Conservation (phyloP, 2,329 filamentous ascomycete genomes). For the Ascochyta clinopodiicola region DNA sequence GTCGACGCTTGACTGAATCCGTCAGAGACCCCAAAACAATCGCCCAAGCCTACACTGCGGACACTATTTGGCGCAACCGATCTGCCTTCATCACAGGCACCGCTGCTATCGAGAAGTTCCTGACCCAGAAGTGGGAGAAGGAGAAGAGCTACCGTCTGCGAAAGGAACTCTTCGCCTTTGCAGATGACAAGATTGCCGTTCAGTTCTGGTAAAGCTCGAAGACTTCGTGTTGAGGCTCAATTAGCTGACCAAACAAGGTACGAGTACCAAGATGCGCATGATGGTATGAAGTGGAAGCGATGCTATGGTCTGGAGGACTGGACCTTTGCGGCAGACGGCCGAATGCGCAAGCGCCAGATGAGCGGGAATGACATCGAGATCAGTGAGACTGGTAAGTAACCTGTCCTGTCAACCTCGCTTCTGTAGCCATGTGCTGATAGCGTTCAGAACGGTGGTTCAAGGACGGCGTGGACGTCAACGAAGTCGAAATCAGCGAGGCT, state of each 20-base stretch:
- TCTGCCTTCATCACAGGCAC: constrained; percentile 72
- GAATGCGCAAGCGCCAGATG: constrained; percentile 79
- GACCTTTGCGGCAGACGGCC: constrained; percentile 73
- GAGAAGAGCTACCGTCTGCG: constrained; percentile 76
- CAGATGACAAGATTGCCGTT: constrained; percentile 78
- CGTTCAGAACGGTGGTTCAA: constrained; percentile 69
- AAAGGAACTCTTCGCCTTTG: constrained; percentile 84
- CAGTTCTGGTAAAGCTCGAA: constrained; percentile 67
- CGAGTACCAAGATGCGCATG: constrained; percentile 72
- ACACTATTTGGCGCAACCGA: constrained; percentile 83
- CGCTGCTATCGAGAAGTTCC: constrained; percentile 69
- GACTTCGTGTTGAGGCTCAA: no score
- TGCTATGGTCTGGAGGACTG: constrained; percentile 85
- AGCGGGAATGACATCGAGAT: constrained; percentile 76
- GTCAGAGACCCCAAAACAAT: constrained; percentile 68
- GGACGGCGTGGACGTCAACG: constrained; percentile 72
- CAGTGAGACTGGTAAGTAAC: constrained; percentile 51
- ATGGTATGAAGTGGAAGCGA: constrained; percentile 70
- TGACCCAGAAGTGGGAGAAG: constrained; percentile 75
- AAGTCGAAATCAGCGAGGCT: constrained; percentile 69
- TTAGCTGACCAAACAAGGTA: constrained; percentile 61
- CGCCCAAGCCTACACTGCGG: constrained; percentile 75
- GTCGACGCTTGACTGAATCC: constrained; percentile 9
- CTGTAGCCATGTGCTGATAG: constrained; percentile 9
- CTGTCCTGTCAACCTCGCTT: neutral